Evolutionary conservation across 768 basidiomycete genomes (phyloP), one percentile per base, ranked within the genome.

Genomic region (Boletus huronensis): DNA sequence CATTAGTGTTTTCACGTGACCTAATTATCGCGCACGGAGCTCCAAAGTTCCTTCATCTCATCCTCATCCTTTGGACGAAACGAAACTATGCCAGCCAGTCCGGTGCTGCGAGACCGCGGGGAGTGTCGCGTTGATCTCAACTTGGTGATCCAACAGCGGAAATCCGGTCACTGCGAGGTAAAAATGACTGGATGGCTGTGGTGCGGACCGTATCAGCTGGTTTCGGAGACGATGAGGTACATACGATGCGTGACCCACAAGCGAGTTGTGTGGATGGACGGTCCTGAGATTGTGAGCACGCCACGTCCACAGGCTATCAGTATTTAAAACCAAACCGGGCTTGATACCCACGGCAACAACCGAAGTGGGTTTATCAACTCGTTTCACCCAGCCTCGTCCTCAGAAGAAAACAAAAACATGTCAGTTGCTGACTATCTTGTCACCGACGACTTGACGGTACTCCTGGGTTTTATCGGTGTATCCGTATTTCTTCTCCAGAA

Each of bases 381-480:
- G 25, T 28, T 39, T 51, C 45, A 48, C 34, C 42, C 9, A 40
- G 17, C n/a, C 34, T 41, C 35, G 8, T 13, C 29, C 34, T 29
- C 47, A 21, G 32, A 28, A 58, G 3, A 34, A 49, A 31, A 57
- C 35, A 28, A 49, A 31, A 76, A 71, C 61, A 74, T 77, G 72
- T 67, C 70, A 4, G 52, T 85, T 23, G 72, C 80, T 19, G 79
- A 87, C 56, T 84, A 82, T 54, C 73, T 90, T 21, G 80, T 81
- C 65, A 88, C 88, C 1, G 88, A 92, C 71, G 90, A 91, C 73
- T 71, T 89, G 51, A 90, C 90, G 32, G 82, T 90, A 55, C 79
- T 90, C 32, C 79, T 91, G 10, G 84, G 83, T 47, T 80, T 92
- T 58, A 84, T 87, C 34, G 83, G 84, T 5, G 87, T 85, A 3